Base-by-base conservation (phyloP, 352 stramenopile genomes). In the Globisporangium nodosum region DNA sequence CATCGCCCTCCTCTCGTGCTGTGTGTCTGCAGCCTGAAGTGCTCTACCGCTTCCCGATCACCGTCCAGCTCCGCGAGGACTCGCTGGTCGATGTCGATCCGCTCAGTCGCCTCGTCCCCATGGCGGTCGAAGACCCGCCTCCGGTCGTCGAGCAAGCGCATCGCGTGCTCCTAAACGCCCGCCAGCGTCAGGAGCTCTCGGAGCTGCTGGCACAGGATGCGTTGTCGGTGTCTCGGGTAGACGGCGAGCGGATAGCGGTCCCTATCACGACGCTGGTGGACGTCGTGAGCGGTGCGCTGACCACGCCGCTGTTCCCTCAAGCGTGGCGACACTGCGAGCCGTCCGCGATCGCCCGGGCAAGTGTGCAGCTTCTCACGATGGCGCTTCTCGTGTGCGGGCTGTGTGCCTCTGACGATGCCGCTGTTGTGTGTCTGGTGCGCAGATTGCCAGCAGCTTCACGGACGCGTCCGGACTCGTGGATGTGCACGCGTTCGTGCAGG, bases 21-120 rank as follows among this genome's bases (percentile, higher is more conserved):
- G 8, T 54, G 21, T 45, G 45, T 60, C 3, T 61, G 21, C 50
- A 90, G 83, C 69, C 78, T n/a, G 65, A 73, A 24, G 48, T 71
- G 30, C 54, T 73, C n/a, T 69, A 85, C 47, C 74, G 80, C 7
- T 88, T 87, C 60, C 78, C 80, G 12, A 52, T 66, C 37, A 87
- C 73, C 8, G 37, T 66, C n/a, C 76, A 89, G 24, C 61, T 90
- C 18, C 57, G 66, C 50, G 66, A 85, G 60, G 83, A 92, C 56
- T 86, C 75, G 13, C 47, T 76, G 18, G 73, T 86, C 15, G 58
- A 45, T 1, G 59, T 90, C 11, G 58, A 88, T 58, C 24, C 21
- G 31, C 39, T 54, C 3, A 58, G 37, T 49, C 75, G 81, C 0
- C 70, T 92, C 33, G 40, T 88, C 3, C 57, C 64, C 13, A 64